phyloP scores from a whole-genome alignment of 2,329 filamentous ascomycete species.

The Microcyclosporella mali region DNA sequence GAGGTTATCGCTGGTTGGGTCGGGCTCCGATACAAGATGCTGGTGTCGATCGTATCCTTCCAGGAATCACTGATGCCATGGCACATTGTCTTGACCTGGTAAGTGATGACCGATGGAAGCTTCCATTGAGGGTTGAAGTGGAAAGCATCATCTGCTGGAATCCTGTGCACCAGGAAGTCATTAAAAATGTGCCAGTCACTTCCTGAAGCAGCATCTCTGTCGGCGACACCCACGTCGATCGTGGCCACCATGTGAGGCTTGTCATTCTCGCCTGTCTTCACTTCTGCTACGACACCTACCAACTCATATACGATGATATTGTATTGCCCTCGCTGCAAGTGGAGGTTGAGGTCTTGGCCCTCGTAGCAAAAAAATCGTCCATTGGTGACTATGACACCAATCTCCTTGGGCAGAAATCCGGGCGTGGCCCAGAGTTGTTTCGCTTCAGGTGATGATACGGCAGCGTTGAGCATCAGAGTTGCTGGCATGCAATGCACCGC shows the following conservation, averaged over 20 bases:
- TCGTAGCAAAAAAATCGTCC: slow-evolving; percentile 95
- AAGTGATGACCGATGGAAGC: slow-evolving; percentile 78
- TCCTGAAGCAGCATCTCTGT: slow-evolving; percentile 48
- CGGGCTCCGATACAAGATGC: slow-evolving; percentile 72
- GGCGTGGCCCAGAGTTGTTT: slow-evolving; percentile 80
- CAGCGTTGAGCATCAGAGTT: slow-evolving; percentile 81
- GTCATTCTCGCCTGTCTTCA: slow-evolving; percentile 77
- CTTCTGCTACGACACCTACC: slow-evolving; percentile 81
- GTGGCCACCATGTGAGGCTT: slow-evolving; percentile 88
- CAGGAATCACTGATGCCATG: slow-evolving; percentile 80
- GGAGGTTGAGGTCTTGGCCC: slow-evolving; percentile 76
- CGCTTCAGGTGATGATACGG: slow-evolving; percentile 66
- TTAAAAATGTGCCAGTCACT: slow-evolving; percentile 95
- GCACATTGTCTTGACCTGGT: slow-evolving; percentile 73
- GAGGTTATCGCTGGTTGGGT: slow-evolving; percentile 36
- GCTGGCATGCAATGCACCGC: slow-evolving; percentile 74
- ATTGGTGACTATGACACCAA: slow-evolving; percentile 82
- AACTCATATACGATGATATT: slow-evolving; percentile 86
- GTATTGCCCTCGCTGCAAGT: slow-evolving; percentile 71
- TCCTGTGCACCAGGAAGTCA: slow-evolving; percentile 82
- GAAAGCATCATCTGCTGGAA: slow-evolving; percentile 75
- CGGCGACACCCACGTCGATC: slow-evolving; percentile 71
- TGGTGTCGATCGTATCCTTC: slow-evolving; percentile 78
- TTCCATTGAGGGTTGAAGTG: slow-evolving; percentile 92
- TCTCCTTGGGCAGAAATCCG: slow-evolving; percentile 87